phyloP scores from a whole-genome alignment of 371 early-diverging fungal species.

The Cladochytrium tenue region DNA sequence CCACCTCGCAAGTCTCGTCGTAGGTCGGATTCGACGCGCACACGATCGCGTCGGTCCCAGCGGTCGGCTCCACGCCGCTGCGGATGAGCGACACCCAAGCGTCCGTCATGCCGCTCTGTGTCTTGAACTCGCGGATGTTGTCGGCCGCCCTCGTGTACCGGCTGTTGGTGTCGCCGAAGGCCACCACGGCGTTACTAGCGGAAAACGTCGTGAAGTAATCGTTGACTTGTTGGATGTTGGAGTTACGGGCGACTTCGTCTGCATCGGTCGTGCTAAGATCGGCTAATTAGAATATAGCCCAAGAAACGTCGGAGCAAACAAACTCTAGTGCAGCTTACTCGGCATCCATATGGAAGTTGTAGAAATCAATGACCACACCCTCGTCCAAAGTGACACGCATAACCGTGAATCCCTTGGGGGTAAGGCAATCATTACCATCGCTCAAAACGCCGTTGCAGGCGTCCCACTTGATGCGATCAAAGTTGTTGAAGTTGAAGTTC shows the following conservation, averaged over 20 bases:
- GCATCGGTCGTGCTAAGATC: neutral
- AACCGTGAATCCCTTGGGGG: slow-evolving; percentile 24
- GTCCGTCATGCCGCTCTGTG: slow-evolving; percentile 7
- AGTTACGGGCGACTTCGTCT: slow-evolving; percentile 12
- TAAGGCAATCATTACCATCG: slow-evolving; percentile 16
- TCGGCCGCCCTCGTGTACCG: slow-evolving; percentile 24
- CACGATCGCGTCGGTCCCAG: neutral
- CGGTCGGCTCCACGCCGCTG: neutral
- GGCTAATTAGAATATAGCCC: neutral
- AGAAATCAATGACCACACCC: slow-evolving; percentile 13
- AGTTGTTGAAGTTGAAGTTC: slow-evolving; percentile 4
- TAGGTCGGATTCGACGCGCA: neutral
- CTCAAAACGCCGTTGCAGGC: slow-evolving; percentile 12
- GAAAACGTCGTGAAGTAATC: slow-evolving; percentile 8
- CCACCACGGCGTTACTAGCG: slow-evolving; percentile 16
- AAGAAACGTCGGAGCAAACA: neutral
- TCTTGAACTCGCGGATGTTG: slow-evolving; percentile 6
- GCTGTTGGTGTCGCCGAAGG: slow-evolving; percentile 26
- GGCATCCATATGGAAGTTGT: slow-evolving; percentile 23
- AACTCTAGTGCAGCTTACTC: neutral
- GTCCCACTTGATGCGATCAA: slow-evolving; percentile 15
- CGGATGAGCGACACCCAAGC: slow-evolving; percentile 13
- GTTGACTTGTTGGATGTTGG: slow-evolving; percentile 17
- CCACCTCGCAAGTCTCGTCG: slow-evolving; percentile 13
- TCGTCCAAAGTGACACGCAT: slow-evolving; percentile 7